These are phyloP conservation scores for Purshia tridentata DNA, from an alignment of 306 rosid species.

Conservation along the genomic window DNA sequence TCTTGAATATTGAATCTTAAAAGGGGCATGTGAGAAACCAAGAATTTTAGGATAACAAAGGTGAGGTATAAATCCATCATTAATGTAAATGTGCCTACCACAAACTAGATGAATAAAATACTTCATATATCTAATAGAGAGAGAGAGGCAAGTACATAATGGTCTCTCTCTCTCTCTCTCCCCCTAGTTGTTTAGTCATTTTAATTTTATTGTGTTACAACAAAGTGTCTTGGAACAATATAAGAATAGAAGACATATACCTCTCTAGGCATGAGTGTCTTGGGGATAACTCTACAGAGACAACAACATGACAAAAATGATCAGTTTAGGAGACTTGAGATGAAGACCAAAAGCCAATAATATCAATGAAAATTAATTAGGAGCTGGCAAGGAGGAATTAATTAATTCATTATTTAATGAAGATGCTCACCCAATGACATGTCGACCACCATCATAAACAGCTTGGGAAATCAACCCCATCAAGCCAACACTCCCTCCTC, in stretches of 20 bases:
- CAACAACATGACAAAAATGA: constrained; percentile 40
- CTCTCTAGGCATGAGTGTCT: constrained; percentile 98
- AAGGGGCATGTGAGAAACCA: constrained; percentile 24
- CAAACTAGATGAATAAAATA: constrained; percentile 12
- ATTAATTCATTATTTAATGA: no score
- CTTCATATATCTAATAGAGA: constrained; percentile 5
- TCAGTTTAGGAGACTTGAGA: constrained; percentile 17
- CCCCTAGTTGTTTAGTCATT: constrained; percentile 36
- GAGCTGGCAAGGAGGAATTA: not conserved
- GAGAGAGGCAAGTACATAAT: constrained; percentile 33
- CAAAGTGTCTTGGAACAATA: constrained; percentile 29
- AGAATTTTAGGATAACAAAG: constrained; percentile 56
- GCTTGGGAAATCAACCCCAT: constrained; percentile 97
- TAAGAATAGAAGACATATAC: constrained; percentile 45
- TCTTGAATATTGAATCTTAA: not conserved
- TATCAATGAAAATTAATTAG: not conserved
- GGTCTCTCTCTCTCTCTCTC: constrained; percentile 27
- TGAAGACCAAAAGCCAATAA: not conserved
- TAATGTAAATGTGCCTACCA: constrained; percentile 33
- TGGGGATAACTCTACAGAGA: constrained; percentile 85
- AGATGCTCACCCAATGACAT: constrained; percentile 75
- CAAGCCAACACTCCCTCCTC: constrained; percentile 97
- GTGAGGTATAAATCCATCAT: constrained; percentile 50
- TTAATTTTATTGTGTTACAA: constrained; percentile 25
- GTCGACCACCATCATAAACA: constrained; percentile 85